phyloP scores from a whole-genome alignment of 768 basidiomycete genomes.

The Leccinum ochraceum region DNA sequence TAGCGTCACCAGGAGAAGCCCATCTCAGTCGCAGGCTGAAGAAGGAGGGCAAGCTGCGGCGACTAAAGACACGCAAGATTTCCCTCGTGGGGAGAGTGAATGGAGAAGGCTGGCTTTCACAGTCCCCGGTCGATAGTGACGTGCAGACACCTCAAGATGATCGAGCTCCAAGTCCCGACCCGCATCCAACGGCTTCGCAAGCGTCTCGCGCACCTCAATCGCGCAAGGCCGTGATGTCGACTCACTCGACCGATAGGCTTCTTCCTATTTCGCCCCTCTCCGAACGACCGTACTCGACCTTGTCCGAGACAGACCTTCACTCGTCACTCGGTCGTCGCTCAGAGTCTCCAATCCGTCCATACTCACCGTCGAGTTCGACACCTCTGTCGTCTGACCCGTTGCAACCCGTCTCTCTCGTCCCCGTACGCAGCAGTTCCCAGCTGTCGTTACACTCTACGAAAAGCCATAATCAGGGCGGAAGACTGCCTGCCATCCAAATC shows the following conservation, averaged over 20 bases:
- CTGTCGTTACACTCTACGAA: neutral
- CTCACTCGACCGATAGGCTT: slow-evolving; percentile 23
- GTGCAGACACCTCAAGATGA: neutral
- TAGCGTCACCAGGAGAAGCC: slow-evolving; percentile 55
- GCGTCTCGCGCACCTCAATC: neutral
- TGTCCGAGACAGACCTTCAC: slow-evolving; percentile 2
- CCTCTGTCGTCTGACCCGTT: neutral
- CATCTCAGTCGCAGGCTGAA: slow-evolving; percentile 52
- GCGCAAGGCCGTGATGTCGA: slow-evolving; percentile 7
- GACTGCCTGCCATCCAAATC: neutral
- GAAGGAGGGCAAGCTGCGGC: slow-evolving; percentile 60
- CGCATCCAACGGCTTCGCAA: neutral
- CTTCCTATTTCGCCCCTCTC: slow-evolving; percentile 23
- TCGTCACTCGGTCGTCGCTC: slow-evolving; percentile 16
- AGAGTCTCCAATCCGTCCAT: slow-evolving; percentile 4
- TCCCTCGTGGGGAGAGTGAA: no score
- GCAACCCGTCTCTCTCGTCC: slow-evolving; percentile 10
- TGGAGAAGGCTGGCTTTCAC: no score
- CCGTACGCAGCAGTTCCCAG: neutral
- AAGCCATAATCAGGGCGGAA: slow-evolving; percentile 10
- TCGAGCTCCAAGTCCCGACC: neutral
- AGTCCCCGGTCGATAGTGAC: neutral
- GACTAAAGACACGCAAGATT: slow-evolving; percentile 26
- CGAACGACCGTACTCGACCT: slow-evolving; percentile 9
- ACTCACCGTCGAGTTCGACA: slow-evolving; percentile 1